Evolutionary conservation across 441 rosid genomes (phyloP), one percentile per base, ranked within the genome.

Genomic region (Adansonia rubrostipa): DNA sequence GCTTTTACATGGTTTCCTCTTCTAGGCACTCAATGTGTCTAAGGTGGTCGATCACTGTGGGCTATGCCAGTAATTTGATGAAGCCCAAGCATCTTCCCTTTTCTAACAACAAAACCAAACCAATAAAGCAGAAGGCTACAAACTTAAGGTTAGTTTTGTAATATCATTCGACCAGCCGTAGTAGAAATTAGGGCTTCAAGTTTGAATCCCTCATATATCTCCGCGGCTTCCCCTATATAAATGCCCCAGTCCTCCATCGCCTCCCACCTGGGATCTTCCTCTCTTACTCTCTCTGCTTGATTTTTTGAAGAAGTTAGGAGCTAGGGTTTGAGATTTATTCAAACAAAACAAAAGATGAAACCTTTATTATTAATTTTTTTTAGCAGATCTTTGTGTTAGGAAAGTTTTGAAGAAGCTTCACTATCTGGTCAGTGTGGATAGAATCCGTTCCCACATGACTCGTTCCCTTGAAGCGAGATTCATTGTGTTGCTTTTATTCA

Each of bases 391-490:
- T 28, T 28, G 33, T 28, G 33, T 28, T 28, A 28, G 2, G 33
- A 28, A 28, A 28, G 33, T 28, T 28, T 28, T 28, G 33, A 28
- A 28, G 6, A 75, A 5, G 95, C 93, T 93, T 91, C 95, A 44
- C 87, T 88, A 89, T 91, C 92, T 93, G 92, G 94, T 93, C 93
- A 77, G 82, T 86, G 94, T 64, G 91, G 95, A 89, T 84, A 6
- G 20, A 10, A 10, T 4, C 85, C 1, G 78, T 90, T 93, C 91
- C 94, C 92, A 85, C 75, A 44, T 72, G 92, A 88, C 88, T 92
- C 96, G 94, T 91, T 92, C 97, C 96, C 92, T 89, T 80, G 96
- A 93, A 89, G 96, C 97, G 45, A 90, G 14, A 93, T 42, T 1
- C 44, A 70, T 78, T 79, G 94, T 90, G 96, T 83, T 90, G 90